These are phyloP conservation scores for Protomyces lactucae-debilis DNA, from an alignment of 1,139 yeast species.

Conservation along the genomic window DNA sequence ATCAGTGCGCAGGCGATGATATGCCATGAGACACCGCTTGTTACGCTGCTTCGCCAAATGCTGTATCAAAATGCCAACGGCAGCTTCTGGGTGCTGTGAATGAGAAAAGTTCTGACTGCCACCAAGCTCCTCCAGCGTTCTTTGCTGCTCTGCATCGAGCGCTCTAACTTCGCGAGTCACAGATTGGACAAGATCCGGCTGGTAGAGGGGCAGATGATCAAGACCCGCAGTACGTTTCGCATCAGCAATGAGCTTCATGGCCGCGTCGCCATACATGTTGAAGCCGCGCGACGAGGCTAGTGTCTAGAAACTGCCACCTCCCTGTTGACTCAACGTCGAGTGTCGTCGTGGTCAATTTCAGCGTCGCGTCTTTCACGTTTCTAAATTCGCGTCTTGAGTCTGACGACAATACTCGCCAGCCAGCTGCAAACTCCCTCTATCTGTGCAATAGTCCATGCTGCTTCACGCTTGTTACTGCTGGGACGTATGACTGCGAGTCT, in stretches of 20 bases:
- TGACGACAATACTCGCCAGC: neutral
- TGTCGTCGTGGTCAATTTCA: neutral
- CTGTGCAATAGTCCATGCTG: no score
- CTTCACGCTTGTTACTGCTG: no score
- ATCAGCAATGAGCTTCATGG: constrained; percentile 73
- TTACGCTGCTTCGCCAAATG: constrained; percentile 77
- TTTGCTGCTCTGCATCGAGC: constrained; percentile 49
- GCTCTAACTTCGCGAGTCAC: constrained; percentile 47
- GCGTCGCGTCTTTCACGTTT: neutral
- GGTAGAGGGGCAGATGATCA: constrained; percentile 66
- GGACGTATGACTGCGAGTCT: no score
- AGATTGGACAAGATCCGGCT: constrained; percentile 66
- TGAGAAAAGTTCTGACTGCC: constrained; percentile 47
- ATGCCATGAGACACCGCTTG: constrained; percentile 81
- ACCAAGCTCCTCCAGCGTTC: constrained; percentile 33
- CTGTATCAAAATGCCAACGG: constrained; percentile 77
- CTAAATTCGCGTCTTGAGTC: neutral
- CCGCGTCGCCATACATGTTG: constrained; percentile 82
- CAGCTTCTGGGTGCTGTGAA: constrained; percentile 38
- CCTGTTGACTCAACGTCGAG: neutral
- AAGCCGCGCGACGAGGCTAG: neutral
- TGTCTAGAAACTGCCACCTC: neutral
- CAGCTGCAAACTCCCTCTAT: neutral
- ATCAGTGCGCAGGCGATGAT: constrained; percentile 66
- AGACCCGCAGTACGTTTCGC: constrained; percentile 72